phyloP scores from a whole-genome alignment of 805 yeast genomes.

The Komagataella phaffii region DNA sequence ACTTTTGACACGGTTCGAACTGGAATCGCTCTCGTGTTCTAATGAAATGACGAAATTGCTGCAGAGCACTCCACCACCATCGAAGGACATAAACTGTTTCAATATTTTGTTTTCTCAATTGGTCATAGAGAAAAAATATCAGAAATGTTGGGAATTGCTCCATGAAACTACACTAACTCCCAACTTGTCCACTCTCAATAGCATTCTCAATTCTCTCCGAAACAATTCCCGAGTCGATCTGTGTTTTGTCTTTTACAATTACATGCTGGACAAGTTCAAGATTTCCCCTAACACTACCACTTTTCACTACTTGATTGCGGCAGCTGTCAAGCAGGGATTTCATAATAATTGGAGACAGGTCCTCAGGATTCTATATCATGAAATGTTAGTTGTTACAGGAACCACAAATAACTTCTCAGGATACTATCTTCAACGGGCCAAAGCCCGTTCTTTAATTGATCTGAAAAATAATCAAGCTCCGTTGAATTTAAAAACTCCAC shows the following conservation, averaged over 20 bases:
- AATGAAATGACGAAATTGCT: neutral
- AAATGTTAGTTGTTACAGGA: constrained; percentile 2
- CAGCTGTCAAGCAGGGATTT: constrained; percentile 19
- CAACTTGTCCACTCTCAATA: constrained; percentile 11
- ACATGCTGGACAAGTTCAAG: constrained; percentile 12
- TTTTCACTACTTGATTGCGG: constrained; percentile 20
- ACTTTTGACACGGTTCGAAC: constrained; percentile 6
- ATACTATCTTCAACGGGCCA: constrained; percentile 9
- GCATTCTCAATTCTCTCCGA: constrained; percentile 17
- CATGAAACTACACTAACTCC: neutral
- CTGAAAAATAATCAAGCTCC: constrained; percentile 4
- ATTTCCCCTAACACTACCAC: constrained; percentile 17
- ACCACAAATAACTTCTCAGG: constrained; percentile 2
- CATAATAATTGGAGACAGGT: constrained; percentile 7
- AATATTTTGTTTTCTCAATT: constrained; percentile 3
- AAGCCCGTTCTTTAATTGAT: constrained; percentile 19
- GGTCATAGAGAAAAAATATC: constrained; percentile 1
- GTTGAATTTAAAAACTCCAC: constrained; percentile 5
- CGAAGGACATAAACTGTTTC: neutral
- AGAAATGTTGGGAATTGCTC: neutral
- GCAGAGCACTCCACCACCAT: neutral
- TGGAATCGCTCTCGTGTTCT: neutral
- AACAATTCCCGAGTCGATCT: constrained; percentile 21
- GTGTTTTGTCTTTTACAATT: constrained; percentile 17
- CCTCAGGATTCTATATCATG: constrained; percentile 7